Percentiles rank a stretch among this genome's conserved stretches.
phyloP scores from a whole-genome alignment of 345 rosid genomes.

The Anacardium occidentale region DNA sequence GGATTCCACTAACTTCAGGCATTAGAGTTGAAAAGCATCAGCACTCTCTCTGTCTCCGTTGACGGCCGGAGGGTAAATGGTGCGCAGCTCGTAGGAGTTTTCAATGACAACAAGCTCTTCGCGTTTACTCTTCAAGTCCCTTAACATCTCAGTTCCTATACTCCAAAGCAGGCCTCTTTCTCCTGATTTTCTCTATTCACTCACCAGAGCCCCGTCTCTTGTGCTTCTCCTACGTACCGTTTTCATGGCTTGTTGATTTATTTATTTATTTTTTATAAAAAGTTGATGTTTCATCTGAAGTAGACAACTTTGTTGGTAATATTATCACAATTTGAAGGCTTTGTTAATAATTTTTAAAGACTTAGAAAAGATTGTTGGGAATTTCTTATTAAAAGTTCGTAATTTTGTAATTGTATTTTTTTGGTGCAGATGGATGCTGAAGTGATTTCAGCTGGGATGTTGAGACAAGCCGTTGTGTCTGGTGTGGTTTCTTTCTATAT shows the following conservation, averaged over 20 bases:
- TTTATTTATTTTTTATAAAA: no score
- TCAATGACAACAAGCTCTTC: constrained; percentile 85
- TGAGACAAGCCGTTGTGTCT: constrained; percentile 61
- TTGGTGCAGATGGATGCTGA: constrained; percentile 84
- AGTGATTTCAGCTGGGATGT: constrained; percentile 85
- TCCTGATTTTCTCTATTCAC: constrained; percentile 68
- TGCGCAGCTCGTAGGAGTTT: constrained; percentile 92
- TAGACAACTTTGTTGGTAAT: background rate
- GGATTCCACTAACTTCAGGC: background rate
- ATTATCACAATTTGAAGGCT: no score
- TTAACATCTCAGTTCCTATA: constrained; percentile 83
- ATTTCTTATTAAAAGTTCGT: background rate
- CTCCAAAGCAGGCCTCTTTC: constrained; percentile 61
- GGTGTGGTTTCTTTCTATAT: constrained; percentile 59
- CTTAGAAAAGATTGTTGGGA: no score
- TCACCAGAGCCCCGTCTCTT: constrained; percentile 72
- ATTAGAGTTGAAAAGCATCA: background rate
- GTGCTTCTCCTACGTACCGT: constrained; percentile 72
- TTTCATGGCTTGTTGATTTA: background rate
- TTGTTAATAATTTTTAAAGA: no score
- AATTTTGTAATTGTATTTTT: background rate
- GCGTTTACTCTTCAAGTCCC: constrained; percentile 67
- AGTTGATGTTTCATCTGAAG: background rate
- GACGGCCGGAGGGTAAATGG: constrained; percentile 81
- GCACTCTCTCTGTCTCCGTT: background rate